Conservation (phyloP, 1,139 yeast genomes). For the Candida tetrigidarum region DNA sequence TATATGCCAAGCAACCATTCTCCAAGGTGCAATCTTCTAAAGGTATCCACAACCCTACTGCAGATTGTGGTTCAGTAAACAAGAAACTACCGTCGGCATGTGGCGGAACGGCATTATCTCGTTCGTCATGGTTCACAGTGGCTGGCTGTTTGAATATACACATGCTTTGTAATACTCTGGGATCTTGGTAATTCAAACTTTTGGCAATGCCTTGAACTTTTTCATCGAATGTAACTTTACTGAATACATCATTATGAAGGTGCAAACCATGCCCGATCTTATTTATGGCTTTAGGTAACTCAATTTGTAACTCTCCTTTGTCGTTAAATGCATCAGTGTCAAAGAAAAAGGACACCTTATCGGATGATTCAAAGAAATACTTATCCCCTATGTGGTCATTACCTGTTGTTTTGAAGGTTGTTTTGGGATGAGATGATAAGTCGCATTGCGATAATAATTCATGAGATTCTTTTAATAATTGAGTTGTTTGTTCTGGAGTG, state of each 20-base stretch:
- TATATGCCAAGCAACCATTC: constrained; percentile 73
- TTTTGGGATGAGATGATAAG: constrained; percentile 64
- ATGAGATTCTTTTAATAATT: constrained; percentile 48
- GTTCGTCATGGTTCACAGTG: constrained; percentile 24
- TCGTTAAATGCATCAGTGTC: constrained; percentile 72
- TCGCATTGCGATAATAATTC: constrained; percentile 54
- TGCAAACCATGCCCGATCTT: constrained; percentile 85
- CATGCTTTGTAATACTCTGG: constrained; percentile 80
- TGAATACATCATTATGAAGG: constrained; percentile 51
- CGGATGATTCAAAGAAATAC: constrained; percentile 71
- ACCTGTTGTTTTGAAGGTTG: constrained; percentile 70
- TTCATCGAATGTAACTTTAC: constrained; percentile 52
- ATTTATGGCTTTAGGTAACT: constrained; percentile 64
- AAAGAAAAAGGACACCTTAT: constrained; percentile 70
- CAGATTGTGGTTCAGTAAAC: constrained; percentile 71
- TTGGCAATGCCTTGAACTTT: constrained; percentile 56
- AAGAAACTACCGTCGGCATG: constrained; percentile 81
- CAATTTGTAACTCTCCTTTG: constrained; percentile 51
- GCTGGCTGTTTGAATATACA: constrained; percentile 76
- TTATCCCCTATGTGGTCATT: constrained; percentile 74
- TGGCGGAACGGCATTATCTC: constrained; percentile 75
- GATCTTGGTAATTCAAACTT: constrained; percentile 59
- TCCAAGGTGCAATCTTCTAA: constrained; percentile 69
- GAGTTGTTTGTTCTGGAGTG: constrained; percentile 37
- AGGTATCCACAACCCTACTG: constrained; percentile 85